Percentiles rank a stretch among this genome's conserved stretches.
phyloP scores from a whole-genome alignment of 1,284 basidiomycete genomes.

The Leccinum pachyderme region DNA sequence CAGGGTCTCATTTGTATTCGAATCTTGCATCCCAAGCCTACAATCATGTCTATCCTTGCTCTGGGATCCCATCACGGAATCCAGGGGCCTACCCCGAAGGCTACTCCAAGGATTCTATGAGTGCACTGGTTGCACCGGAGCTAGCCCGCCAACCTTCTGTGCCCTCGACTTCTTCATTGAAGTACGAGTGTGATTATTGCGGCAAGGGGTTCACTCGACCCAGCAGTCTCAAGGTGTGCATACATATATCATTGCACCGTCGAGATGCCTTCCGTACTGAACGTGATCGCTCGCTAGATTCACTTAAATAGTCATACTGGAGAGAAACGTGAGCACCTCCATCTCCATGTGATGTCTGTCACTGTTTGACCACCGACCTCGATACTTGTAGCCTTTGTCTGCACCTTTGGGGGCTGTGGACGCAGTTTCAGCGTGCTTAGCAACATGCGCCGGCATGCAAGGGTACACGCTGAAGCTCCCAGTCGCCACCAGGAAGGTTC shows the following conservation, averaged over 20 bases:
- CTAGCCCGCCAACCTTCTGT: slow-evolving; percentile 21
- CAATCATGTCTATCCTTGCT: slow-evolving; percentile 16
- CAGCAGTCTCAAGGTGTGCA: slow-evolving; percentile 71
- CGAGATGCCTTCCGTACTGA: slow-evolving; percentile 10
- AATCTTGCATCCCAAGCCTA: slow-evolving; percentile 24
- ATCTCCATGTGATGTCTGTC: not conserved
- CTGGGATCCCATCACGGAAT: slow-evolving; percentile 18
- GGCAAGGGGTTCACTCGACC: slow-evolving; percentile 79
- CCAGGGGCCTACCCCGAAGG: slow-evolving; percentile 22
- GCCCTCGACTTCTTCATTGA: slow-evolving; percentile 37
- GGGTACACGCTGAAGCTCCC: slow-evolving; percentile 56
- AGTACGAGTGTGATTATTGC: slow-evolving; percentile 77
- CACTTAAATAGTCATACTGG: slow-evolving; percentile 84
- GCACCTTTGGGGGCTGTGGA: slow-evolving; percentile 72
- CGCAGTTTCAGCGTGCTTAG: slow-evolving; percentile 82
- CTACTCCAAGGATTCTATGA: slow-evolving; percentile 13
- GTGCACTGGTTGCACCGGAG: slow-evolving; percentile 11
- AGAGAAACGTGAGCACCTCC: slow-evolving; percentile 68
- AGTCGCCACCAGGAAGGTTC: slow-evolving; percentile 39
- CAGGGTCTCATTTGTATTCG: slow-evolving; percentile 29
- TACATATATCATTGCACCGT: slow-evolving; percentile 6
- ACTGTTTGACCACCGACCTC: slow-evolving; percentile 11
- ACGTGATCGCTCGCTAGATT: slow-evolving; percentile 52
- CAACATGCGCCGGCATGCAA: slow-evolving; percentile 82
- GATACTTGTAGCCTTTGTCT: slow-evolving; percentile 59